Percentiles rank a stretch among this genome's conserved stretches.
phyloP scores from a whole-genome alignment of 2,329 filamentous ascomycete species.

The Tothia fuscella region DNA sequence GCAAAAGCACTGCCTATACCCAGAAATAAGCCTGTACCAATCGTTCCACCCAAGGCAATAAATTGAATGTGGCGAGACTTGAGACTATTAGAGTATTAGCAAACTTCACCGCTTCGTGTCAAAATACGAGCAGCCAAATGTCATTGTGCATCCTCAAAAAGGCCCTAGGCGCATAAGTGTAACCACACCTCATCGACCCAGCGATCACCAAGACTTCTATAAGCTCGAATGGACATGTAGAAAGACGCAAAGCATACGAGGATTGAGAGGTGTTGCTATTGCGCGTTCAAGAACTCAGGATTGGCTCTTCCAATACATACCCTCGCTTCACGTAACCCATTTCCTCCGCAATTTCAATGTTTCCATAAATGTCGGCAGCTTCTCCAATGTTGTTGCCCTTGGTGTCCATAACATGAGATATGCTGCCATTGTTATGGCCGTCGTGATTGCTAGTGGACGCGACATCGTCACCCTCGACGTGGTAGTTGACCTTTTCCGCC shows the following conservation, averaged over 20 bases:
- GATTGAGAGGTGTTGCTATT: too few relatives aligned
- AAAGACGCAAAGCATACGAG: too few relatives aligned
- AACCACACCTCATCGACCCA: too few relatives aligned
- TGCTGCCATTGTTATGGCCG: too few relatives aligned
- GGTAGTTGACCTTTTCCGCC: not conserved
- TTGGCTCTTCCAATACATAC: conserved; percentile 19
- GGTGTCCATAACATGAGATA: not conserved
- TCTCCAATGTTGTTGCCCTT: conserved; percentile 24
- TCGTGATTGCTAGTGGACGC: not conserved
- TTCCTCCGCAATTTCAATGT: conserved; percentile 37
- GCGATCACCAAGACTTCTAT: too few relatives aligned
- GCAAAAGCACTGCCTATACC: conserved; percentile 36
- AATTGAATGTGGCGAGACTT: conserved; percentile 46
- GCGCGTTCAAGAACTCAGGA: conserved; percentile 4
- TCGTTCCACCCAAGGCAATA: conserved; percentile 46
- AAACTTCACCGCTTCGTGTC: not conserved
- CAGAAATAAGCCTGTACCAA: conserved; percentile 44
- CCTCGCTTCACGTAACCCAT: conserved; percentile 41
- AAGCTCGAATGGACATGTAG: too few relatives aligned
- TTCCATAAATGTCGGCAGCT: conserved; percentile 41
- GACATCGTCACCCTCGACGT: not conserved
- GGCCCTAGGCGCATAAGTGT: too few relatives aligned
- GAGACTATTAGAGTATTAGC: conserved; percentile 24
- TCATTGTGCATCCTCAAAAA: too few relatives aligned
- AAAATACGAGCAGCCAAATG: not conserved